phyloP scores from a whole-genome alignment of 2,329 filamentous ascomycete species.

The Microdochium bolleyi region DNA sequence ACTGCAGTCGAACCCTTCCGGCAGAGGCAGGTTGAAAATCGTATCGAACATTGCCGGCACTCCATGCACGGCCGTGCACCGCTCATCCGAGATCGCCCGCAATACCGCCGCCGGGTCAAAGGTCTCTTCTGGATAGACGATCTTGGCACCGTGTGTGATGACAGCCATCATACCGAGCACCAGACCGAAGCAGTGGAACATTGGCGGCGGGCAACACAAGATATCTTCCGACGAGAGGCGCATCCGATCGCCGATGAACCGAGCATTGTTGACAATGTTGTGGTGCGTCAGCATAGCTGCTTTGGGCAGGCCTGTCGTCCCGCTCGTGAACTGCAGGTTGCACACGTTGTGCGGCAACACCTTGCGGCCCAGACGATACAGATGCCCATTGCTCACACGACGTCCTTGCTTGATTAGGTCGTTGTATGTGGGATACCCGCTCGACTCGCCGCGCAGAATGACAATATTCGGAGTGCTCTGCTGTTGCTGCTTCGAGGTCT shows the following conservation, averaged over 20 bases:
- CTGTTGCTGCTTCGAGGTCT: background rate
- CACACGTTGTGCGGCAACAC: conserved; percentile 60
- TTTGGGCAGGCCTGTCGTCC: conserved; percentile 67
- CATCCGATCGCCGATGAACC: conserved; percentile 70
- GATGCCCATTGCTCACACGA: conserved; percentile 35
- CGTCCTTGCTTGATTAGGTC: conserved; percentile 46
- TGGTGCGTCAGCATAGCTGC: conserved; percentile 68
- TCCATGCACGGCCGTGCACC: conserved; percentile 69
- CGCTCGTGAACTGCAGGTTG: conserved; percentile 69
- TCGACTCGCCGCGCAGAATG: conserved; percentile 48
- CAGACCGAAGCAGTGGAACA: conserved; percentile 82
- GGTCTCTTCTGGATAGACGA: conserved; percentile 67
- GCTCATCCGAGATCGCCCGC: conserved; percentile 56
- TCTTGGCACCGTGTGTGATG: conserved; percentile 66
- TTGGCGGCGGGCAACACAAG: conserved; percentile 72
- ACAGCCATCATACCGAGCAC: conserved; percentile 67
- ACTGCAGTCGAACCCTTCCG: conserved; percentile 33
- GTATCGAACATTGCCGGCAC: conserved; percentile 82
- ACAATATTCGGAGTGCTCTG: conserved; percentile 38
- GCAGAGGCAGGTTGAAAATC: conserved; percentile 36
- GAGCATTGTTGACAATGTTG: conserved; percentile 57
- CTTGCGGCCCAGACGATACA: conserved; percentile 44
- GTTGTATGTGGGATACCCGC: conserved; percentile 51
- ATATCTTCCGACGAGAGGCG: conserved; percentile 56
- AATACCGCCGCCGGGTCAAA: conserved; percentile 64